Percentiles rank a stretch among this genome's conserved stretches.
Conservation (phyloP, 176 grass and related monocot species). For the Oryza coarctata region DNA sequence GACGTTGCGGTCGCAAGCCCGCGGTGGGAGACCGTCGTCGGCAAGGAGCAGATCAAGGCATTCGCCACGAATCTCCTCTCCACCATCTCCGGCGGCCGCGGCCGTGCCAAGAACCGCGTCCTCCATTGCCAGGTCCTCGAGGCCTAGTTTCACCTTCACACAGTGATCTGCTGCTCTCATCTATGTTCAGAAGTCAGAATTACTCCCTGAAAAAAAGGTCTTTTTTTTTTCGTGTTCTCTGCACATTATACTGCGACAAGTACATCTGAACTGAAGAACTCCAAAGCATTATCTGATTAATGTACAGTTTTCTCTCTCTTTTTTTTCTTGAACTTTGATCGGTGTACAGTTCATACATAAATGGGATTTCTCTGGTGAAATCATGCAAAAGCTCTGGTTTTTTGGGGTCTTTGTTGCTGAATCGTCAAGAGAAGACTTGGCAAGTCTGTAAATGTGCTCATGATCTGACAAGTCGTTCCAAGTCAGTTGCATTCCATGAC, state of each 20-base stretch:
- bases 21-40: conserved; percentile 55
- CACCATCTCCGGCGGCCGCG: conserved; percentile 54
- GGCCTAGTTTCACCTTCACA: conserved; percentile 29
- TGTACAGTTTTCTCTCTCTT: neutral
- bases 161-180: neutral
- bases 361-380: neutral
- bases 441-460: neutral
- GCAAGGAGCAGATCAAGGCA: conserved; percentile 51
- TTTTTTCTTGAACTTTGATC: neutral
- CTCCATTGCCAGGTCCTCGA: conserved; percentile 87
- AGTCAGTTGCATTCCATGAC: neutral
- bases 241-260: neutral
- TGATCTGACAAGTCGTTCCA: neutral
- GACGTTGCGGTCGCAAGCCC: conserved; percentile 26
- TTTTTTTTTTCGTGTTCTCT: neutral
- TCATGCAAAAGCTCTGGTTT: neutral
- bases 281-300: neutral
- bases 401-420: neutral
- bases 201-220: neutral
- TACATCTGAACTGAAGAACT: neutral
- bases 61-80: conserved; percentile 56
- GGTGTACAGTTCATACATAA: neutral
- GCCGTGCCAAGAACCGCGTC: conserved; percentile 47
- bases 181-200: neutral
- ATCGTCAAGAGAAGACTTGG: conserved; percentile 4